Conservation (phyloP, 106 monocot species). For the Vanilla planifolia region DNA sequence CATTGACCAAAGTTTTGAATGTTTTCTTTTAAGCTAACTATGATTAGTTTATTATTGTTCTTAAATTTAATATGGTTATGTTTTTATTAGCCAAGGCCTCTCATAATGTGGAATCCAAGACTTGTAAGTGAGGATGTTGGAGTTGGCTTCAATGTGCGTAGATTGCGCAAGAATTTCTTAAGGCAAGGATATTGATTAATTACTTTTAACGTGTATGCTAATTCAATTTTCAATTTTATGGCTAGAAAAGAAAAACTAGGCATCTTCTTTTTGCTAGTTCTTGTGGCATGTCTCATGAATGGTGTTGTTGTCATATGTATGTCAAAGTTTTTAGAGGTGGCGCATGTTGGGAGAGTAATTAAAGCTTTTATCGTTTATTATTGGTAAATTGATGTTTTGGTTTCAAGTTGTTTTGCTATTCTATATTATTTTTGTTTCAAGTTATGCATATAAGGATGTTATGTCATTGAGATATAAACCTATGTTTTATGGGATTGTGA, state of each 20-base stretch:
- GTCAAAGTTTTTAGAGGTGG: too few species aligned
- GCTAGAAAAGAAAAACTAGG: not conserved
- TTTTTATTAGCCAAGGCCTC: constrained; percentile 70
- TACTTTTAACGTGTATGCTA: not conserved
- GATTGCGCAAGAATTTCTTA: constrained; percentile 62
- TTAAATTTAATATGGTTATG: constrained; percentile 12
- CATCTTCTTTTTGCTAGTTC: too few species aligned
- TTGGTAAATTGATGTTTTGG: too few species aligned
- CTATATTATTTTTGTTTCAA: too few species aligned
- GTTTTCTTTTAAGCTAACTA: not conserved
- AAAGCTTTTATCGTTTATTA: too few species aligned
- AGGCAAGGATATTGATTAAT: constrained; percentile 35
- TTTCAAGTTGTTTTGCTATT: too few species aligned
- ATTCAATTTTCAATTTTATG: not conserved
- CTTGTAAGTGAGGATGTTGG: constrained; percentile 95
- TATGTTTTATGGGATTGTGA: too few species aligned
- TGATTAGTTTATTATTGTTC: not conserved
- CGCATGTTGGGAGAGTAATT: too few species aligned
- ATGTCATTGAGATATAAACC: too few species aligned
- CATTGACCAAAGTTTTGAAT: not conserved
- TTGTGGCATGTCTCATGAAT: not conserved
- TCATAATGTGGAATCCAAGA: constrained; percentile 98
- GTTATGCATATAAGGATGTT: too few species aligned
- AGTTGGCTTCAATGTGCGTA: constrained; percentile 98
- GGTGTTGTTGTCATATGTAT: too few species aligned